phyloP scores from a whole-genome alignment of 2,329 filamentous ascomycete genomes.

The Xylariaceae sp. region DNA sequence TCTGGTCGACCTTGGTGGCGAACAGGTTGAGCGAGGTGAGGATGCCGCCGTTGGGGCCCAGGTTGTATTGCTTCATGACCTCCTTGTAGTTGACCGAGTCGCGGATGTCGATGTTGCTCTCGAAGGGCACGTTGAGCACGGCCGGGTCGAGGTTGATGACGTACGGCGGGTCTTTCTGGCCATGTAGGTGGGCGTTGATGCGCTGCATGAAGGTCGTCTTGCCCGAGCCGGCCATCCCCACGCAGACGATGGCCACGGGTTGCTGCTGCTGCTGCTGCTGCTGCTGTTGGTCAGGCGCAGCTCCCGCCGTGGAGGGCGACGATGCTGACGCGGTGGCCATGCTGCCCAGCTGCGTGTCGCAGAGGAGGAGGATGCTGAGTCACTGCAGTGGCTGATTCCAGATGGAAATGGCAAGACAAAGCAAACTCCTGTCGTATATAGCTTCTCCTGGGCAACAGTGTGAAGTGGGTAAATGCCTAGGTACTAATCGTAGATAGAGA shows the following conservation, averaged over 20 bases:
- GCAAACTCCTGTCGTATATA: no score
- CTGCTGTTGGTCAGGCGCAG: no score
- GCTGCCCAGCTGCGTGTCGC: no score
- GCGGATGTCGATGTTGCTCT: conserved; percentile 96
- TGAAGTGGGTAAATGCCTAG: no score
- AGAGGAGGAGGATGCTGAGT: no score
- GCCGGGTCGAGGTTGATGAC: conserved; percentile 96
- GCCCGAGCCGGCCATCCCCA: conserved; percentile 96
- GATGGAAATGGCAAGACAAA: no score
- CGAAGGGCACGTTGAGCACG: conserved; percentile 87
- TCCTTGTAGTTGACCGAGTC: conserved; percentile 99
- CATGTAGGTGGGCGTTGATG: conserved; percentile 88
- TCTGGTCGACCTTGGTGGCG: conserved; percentile 95
- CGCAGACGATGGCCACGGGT: conserved; percentile 67
- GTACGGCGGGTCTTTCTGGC: conserved; percentile 74
- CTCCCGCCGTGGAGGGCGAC: conserved; percentile 4
- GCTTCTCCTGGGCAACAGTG: no score
- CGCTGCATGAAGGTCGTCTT: conserved; percentile 99
- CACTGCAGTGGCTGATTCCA: no score
- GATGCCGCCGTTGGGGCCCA: conserved; percentile 95
- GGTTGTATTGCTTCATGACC: conserved; percentile 98
- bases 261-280: conserved; percentile 6
- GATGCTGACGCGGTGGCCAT: conserved; percentile 10
- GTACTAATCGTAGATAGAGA: no score
- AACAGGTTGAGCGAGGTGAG: conserved; percentile 93